These are phyloP conservation scores for thale cress (Arabidopsis thaliana) DNA, from an alignment of 345 rosid genomes.

Conservation along the genomic window TAIR10.1 NC_003076.8:4663501-4664000, in stretches of 20 bases:
- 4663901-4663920: slow-evolving; percentile 72
- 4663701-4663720: slow-evolving; percentile 60
- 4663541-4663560: not conserved
- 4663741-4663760: too few relatives aligned
- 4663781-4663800: slow-evolving; percentile 62
- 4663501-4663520: slow-evolving; percentile 71
- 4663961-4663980: slow-evolving; percentile 93
- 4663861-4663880: slow-evolving; percentile 77
- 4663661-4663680: slow-evolving; percentile 79
- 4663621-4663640: slow-evolving; percentile 83
- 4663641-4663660: slow-evolving; percentile 73
- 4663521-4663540: slow-evolving; percentile 13
- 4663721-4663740: not conserved
- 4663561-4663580: not conserved
- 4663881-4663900: slow-evolving; percentile 72
- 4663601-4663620: slow-evolving; percentile 94
- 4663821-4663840: slow-evolving; percentile 94
- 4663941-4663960: slow-evolving; percentile 82
- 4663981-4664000: slow-evolving; percentile 68
- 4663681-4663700: slow-evolving; percentile 77
- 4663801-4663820: slow-evolving; percentile 90
- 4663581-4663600: slow-evolving; percentile 81
- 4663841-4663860: slow-evolving; percentile 94
- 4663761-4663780: not conserved
- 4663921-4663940: slow-evolving; percentile 89